Conservation (phyloP, 192 early-diverging fungal species). For the Backusella tuberculispora region DNA sequence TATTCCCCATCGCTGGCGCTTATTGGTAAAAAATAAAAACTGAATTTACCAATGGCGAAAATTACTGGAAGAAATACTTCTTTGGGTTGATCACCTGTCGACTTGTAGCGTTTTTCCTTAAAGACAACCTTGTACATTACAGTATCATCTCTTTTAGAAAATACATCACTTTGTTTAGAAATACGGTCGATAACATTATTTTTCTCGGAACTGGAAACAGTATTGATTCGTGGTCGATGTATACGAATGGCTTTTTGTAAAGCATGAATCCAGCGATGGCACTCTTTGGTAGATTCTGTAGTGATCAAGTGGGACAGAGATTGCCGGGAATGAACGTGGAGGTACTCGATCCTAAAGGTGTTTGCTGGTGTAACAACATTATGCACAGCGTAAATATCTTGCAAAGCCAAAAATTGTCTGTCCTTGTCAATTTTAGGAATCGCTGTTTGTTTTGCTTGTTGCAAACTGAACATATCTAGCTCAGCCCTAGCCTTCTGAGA, state of each 20-base stretch:
- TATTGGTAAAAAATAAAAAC: conserved; percentile 35
- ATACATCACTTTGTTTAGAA: conserved; percentile 27
- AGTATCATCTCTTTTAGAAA: conserved; percentile 25
- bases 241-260: conserved; percentile 18
- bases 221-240: conserved; percentile 17
- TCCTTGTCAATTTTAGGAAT: conserved; percentile 16
- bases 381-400: conserved; percentile 33
- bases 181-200: conserved; percentile 24
- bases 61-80: conserved; percentile 30
- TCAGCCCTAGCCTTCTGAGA: conserved; percentile 29
- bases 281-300: conserved; percentile 16
- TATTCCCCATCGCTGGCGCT: conserved; percentile 17
- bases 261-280: conserved; percentile 32
- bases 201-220: conserved; percentile 18
- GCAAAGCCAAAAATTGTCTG: not conserved
- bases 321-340: conserved; percentile 22
- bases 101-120: conserved; percentile 23
- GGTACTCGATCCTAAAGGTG: conserved; percentile 38
- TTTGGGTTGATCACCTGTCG: not conserved
- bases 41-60: conserved; percentile 38
- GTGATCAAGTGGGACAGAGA: conserved; percentile 12
- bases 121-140: conserved; percentile 34
- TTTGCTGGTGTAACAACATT: not conserved
- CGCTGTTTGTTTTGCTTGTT: conserved; percentile 2
- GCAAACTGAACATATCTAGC: conserved; percentile 29